Evolutionary conservation across 768 basidiomycete species (phyloP).

Genomic region (Tylopilus vinaceipallidus): DNA sequence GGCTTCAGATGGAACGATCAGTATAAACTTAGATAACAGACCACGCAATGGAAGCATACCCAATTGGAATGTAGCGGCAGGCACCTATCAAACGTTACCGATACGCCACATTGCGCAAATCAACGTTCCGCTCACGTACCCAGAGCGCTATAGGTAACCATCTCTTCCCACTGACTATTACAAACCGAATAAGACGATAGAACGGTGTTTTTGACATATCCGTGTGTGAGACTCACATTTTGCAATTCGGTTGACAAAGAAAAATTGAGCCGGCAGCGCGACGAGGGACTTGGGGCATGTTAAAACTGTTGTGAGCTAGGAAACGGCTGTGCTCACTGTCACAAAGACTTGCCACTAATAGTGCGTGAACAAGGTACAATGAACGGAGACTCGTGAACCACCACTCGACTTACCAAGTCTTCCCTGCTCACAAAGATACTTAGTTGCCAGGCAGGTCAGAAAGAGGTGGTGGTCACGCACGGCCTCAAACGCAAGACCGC

Average conservation of each 20-base stretch:
- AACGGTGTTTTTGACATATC: not conserved
- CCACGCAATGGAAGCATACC: conserved; percentile 4
- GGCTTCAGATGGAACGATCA: conserved; percentile 5
- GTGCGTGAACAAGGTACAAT: not conserved
- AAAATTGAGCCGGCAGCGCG: conserved; percentile 18
- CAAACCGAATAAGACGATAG: not conserved
- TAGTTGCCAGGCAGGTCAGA: not conserved
- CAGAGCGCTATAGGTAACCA: conserved; percentile 12
- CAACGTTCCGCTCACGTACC: conserved; percentile 8
- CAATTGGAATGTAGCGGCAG: conserved; percentile 16
- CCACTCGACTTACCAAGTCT: conserved; percentile 12
- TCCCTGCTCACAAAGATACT: conserved; percentile 3
- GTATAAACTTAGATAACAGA: not conserved
- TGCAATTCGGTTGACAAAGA: conserved; percentile 18
- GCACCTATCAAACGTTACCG: conserved; percentile 11
- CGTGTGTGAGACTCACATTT: conserved; percentile 14
- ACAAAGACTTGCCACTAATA: conserved; percentile 21
- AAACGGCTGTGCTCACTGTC: too few relatives aligned
- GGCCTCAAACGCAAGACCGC: conserved; percentile 5
- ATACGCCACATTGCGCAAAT: not conserved
- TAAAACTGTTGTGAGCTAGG: too few relatives aligned
- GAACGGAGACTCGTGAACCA: not conserved
- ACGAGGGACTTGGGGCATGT: conserved; percentile 5
- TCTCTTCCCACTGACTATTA: conserved; percentile 15
- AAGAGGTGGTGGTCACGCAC: conserved; percentile 7